These are phyloP conservation scores for Leonotis leonurus DNA, from an alignment of 257 asterid species.

Conservation along the genomic window DNA sequence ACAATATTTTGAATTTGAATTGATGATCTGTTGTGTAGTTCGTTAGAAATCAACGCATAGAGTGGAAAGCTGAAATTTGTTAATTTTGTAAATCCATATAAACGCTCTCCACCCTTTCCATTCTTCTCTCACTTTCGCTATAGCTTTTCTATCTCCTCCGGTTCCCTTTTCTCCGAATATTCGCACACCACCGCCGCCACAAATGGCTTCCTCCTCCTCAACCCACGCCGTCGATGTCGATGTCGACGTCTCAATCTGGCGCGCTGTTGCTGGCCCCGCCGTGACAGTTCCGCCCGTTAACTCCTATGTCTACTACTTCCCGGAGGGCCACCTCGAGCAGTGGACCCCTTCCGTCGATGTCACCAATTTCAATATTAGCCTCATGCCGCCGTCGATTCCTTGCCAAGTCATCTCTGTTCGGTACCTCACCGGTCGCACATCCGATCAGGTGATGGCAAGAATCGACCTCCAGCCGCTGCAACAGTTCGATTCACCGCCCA, in stretches of 20 bases:
- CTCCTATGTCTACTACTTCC: constrained; percentile 53
- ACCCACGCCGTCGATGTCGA: constrained; percentile 16
- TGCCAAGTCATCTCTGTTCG: constrained; percentile 42
- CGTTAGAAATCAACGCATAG: too few species aligned
- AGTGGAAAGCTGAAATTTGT: too few species aligned
- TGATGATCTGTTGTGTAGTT: too few species aligned
- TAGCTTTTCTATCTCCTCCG: too few species aligned
- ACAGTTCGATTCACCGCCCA: background rate
- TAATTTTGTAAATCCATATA: too few species aligned
- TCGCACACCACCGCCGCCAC: background rate
- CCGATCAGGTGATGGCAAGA: constrained; percentile 36
- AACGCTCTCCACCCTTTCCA: too few species aligned
- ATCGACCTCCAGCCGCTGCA: constrained; percentile 29
- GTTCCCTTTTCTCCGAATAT: too few species aligned
- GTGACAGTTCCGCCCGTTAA: constrained; percentile 28
- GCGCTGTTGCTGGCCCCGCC: constrained; percentile 39
- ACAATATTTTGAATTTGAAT: too few species aligned
- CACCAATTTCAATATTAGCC: background rate
- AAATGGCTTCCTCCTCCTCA: constrained; percentile 9
- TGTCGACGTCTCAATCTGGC: constrained; percentile 39
- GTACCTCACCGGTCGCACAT: constrained; percentile 20
- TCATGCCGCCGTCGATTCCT: constrained; percentile 19
- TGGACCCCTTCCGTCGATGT: background rate
- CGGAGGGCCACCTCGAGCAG: constrained; percentile 58
- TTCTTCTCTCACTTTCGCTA: too few species aligned